Conservation (phyloP, 345 rosid species). For the Excoecaria cochinchinensis region DNA sequence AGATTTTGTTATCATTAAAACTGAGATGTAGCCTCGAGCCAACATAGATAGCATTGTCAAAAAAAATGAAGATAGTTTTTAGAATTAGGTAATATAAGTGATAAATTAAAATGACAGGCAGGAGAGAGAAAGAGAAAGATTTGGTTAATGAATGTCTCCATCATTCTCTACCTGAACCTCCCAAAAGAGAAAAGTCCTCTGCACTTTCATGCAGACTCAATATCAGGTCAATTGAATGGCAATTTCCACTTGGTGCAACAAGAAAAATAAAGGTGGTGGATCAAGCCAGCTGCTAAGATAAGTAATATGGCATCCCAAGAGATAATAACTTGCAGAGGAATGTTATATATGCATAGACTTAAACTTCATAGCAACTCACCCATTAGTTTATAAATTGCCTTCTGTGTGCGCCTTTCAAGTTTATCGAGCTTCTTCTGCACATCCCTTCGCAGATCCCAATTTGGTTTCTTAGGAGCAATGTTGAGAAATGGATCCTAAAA, state of each 20-base stretch:
- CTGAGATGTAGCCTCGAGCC: no score
- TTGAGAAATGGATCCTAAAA: constrained; percentile 85
- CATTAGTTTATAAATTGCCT: constrained; percentile 73
- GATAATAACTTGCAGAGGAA: neutral
- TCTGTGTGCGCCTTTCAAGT: constrained; percentile 86
- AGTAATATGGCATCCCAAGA: neutral
- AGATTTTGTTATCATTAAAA: no score
- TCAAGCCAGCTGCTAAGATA: neutral
- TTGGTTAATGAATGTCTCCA: no score
- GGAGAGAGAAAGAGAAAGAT: no score
- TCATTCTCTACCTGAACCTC: neutral
- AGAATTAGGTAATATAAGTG: no score
- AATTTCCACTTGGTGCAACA: neutral
- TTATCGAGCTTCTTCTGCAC: constrained; percentile 94
- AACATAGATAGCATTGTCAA: no score
- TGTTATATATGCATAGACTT: neutral
- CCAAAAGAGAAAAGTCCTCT: neutral
- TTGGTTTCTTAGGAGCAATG: constrained; percentile 98
- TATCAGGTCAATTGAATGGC: neutral
- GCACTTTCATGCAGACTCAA: neutral
- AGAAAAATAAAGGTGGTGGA: neutral
- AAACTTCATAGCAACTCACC: constrained; percentile 47
- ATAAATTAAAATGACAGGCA: no score
- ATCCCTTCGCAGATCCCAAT: constrained; percentile 94
- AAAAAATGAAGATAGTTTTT: no score